A percentile compares a stretch with the other conserved stretches of the same genome.
Conservation (phyloP, 495 filamentous ascomycete species). For the Penicillium ochrochloron region DNA sequence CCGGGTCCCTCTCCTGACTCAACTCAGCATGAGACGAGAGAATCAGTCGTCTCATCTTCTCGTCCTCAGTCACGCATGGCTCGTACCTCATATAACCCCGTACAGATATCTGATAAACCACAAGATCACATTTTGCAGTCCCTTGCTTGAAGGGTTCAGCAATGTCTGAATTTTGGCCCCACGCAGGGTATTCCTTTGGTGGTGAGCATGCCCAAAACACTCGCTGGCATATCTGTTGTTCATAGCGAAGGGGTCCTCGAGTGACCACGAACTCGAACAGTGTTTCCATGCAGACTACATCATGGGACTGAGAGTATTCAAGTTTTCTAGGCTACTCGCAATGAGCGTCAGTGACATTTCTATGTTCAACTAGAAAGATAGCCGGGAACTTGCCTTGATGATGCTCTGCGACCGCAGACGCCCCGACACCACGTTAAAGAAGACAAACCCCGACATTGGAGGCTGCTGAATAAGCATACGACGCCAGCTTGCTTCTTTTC, state of each 20-base stretch:
- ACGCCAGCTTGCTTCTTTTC: constrained; percentile 27
- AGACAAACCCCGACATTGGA: constrained; percentile 7
- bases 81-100: neutral
- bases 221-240: neutral
- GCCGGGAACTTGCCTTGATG: neutral
- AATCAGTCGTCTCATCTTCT: constrained; percentile 1
- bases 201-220: neutral
- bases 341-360: neutral
- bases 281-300: neutral
- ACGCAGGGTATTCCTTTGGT: neutral
- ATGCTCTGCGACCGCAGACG: neutral
- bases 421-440: neutral
- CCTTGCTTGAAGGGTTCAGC: neutral
- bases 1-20: neutral
- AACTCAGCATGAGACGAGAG: neutral
- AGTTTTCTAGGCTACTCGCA: neutral
- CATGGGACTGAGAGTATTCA: no score
- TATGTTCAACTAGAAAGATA: neutral
- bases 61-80: neutral
- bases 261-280: constrained; percentile 5
- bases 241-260: neutral
- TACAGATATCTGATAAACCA: neutral
- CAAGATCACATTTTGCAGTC: neutral
- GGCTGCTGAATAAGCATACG: constrained; percentile 28
- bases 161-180: neutral